Evolutionary conservation across 305 asterid genomes (phyloP).

Genomic region (Plantago rigida): DNA sequence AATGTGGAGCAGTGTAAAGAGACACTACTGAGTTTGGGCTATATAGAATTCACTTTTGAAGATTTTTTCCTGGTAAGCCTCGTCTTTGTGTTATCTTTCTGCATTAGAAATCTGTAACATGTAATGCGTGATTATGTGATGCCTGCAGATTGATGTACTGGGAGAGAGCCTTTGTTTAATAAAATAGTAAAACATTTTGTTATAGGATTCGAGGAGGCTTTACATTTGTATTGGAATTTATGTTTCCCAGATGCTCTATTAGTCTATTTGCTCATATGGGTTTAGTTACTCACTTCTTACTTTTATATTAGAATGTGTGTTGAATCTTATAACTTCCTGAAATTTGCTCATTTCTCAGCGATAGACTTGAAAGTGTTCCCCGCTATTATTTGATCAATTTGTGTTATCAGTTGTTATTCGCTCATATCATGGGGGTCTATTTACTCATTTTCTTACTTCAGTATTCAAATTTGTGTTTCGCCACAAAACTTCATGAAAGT

Average conservation of each 20-base stretch:
- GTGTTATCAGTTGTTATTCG: too few relatives aligned
- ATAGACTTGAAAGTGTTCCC: slow-evolving; percentile 67
- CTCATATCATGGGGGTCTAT: too few relatives aligned
- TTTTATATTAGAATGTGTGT: too few relatives aligned
- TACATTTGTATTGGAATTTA: background rate
- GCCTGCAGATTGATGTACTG: slow-evolving; percentile 10
- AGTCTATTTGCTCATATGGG: too few relatives aligned
- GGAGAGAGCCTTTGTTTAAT: background rate
- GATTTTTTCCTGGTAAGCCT: slow-evolving; percentile 69
- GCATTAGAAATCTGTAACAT: background rate
- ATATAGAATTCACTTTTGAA: slow-evolving; percentile 87
- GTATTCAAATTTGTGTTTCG: slow-evolving; percentile 4
- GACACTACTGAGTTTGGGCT: slow-evolving; percentile 80
- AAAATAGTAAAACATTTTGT: background rate
- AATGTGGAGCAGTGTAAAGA: slow-evolving; percentile 71
- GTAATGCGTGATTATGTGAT: slow-evolving; percentile 7
- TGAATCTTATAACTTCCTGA: slow-evolving; percentile 8
- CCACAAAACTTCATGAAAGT: slow-evolving; percentile 17
- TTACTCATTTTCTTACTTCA: background rate
- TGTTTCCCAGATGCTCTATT: slow-evolving; percentile 11
- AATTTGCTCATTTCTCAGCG: slow-evolving; percentile 45
- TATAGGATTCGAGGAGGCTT: slow-evolving; percentile 1
- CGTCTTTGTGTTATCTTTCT: background rate
- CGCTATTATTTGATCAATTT: background rate
- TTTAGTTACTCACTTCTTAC: too few relatives aligned